Evolutionary conservation across 2,329 filamentous ascomycete genomes (phyloP).

Genomic region (Coniochaeta ligniaria): DNA sequence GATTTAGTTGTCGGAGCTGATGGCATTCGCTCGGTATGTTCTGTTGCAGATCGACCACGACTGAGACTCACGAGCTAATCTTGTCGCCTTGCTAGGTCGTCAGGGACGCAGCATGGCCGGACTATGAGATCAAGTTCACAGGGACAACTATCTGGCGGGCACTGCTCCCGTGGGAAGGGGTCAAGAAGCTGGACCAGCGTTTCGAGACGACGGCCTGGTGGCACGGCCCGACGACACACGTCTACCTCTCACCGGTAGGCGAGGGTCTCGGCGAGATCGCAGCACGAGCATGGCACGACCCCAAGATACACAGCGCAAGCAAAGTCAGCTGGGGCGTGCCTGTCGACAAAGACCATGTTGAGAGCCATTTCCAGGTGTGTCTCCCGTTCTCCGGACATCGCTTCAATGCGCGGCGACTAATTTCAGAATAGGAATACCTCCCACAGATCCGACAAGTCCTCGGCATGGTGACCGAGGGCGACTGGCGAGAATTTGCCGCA

Average conservation of each 20-base stretch:
- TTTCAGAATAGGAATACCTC: neutral
- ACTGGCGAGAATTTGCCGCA: conserved; percentile 10
- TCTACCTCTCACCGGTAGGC: conserved; percentile 20
- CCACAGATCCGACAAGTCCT: neutral
- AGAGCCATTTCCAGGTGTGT: conserved; percentile 17
- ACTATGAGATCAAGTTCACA: conserved; percentile 2
- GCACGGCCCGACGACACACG: conserved; percentile 18
- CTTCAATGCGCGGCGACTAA: too few species aligned
- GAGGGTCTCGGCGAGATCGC: conserved; percentile 20
- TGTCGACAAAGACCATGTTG: conserved; percentile 16
- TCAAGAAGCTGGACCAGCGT: conserved; percentile 10
- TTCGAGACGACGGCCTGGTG: conserved; percentile 20
- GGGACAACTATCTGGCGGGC: neutral
- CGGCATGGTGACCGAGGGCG: conserved; percentile 2
- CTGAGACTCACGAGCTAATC: neutral
- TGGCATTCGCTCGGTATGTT: conserved; percentile 36
- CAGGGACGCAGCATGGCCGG: conserved; percentile 15
- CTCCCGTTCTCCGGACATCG: too few species aligned
- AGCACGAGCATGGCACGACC: conserved; percentile 17
- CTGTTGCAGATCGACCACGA: neutral
- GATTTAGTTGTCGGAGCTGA: conserved; percentile 44
- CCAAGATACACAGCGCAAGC: conserved; percentile 12
- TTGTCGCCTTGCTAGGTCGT: conserved; percentile 10
- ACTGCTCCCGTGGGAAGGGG: neutral
- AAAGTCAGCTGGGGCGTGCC: conserved; percentile 22